phyloP scores from a whole-genome alignment of 148 eudicot species.

The Talinum fruticosum region DNA sequence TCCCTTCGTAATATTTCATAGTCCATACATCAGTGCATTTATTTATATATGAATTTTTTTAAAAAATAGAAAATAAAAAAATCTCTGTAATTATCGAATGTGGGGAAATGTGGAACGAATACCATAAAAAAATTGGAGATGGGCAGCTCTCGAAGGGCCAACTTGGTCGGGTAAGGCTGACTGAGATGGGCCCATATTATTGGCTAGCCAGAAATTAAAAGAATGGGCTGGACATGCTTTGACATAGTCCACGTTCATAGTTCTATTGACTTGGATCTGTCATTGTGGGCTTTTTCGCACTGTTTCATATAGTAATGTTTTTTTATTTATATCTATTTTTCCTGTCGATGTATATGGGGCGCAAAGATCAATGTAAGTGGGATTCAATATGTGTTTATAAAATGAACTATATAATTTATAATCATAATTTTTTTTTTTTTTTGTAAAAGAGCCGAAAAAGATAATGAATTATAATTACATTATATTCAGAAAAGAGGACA shows the following conservation, averaged over 20 bases:
- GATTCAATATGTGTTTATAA: too few species aligned
- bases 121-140: not conserved
- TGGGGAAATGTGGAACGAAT: not conserved
- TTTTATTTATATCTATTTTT: too few species aligned
- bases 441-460: too few species aligned
- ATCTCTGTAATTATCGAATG: not conserved
- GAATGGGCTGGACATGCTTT: not conserved
- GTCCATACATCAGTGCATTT: too few species aligned
- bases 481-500: too few species aligned
- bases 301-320: not conserved
- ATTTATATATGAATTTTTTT: too few species aligned
- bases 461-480: too few species aligned
- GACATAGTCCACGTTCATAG: not conserved
- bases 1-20: too few species aligned
- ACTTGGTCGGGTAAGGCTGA: not conserved
- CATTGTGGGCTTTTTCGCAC: not conserved
- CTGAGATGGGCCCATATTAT: not conserved
- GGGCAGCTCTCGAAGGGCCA: not conserved
- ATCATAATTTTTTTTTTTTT: too few species aligned
- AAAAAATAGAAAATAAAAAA: not conserved
- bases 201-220: not conserved
- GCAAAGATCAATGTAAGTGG: too few species aligned
- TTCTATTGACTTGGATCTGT: not conserved
- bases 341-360: too few species aligned
- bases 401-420: too few species aligned